A percentile compares a stretch with the other conserved stretches of the same genome.
Evolutionary conservation across 352 stramenopile species (phyloP).

Genomic region (Globisporangium irregulare): DNA sequence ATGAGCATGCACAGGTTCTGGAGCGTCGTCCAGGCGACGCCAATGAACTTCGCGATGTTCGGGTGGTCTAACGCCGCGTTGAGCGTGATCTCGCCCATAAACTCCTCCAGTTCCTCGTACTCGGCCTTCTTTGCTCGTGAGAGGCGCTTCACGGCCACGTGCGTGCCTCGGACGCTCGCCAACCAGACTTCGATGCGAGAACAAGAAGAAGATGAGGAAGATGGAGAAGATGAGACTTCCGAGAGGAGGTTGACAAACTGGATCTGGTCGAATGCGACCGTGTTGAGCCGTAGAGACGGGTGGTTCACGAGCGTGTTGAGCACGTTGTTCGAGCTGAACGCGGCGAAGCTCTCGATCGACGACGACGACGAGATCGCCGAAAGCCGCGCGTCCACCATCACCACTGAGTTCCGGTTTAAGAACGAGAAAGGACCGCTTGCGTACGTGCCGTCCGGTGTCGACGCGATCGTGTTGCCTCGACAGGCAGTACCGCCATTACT

Average conservation of each 20-base stretch:
- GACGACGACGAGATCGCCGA: conserved; percentile 16
- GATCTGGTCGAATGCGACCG: conserved; percentile 35
- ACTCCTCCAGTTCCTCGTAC: conserved; percentile 25
- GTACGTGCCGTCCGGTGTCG: conserved; percentile 9
- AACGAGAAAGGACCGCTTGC: neutral
- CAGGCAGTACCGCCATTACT: neutral
- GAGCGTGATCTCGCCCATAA: conserved; percentile 35
- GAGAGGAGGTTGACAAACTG: conserved; percentile 32
- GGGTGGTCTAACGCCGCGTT: conserved; percentile 30
- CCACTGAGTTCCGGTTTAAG: conserved; percentile 1
- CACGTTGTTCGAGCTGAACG: conserved; percentile 17
- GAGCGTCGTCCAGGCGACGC: conserved; percentile 36
- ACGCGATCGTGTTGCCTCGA: neutral
- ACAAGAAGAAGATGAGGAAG: neutral
- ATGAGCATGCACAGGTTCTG: conserved; percentile 44
- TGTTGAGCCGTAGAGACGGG: conserved; percentile 19
- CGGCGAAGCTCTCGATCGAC: conserved; percentile 22
- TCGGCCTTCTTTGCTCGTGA: conserved; percentile 11
- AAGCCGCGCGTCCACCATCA: conserved; percentile 2
- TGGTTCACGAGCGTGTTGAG: conserved; percentile 26
- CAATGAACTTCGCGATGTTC: conserved; percentile 40
- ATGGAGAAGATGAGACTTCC: conserved; percentile 2
- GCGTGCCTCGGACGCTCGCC: conserved; percentile 23
- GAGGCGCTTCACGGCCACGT: conserved; percentile 42
- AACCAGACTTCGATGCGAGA: conserved; percentile 34